A percentile compares a stretch with the other conserved stretches of the same genome.
Evolutionary conservation across 192 early-diverging fungal species (phyloP).

Genomic region (Lunasporangiospora selenospora): DNA sequence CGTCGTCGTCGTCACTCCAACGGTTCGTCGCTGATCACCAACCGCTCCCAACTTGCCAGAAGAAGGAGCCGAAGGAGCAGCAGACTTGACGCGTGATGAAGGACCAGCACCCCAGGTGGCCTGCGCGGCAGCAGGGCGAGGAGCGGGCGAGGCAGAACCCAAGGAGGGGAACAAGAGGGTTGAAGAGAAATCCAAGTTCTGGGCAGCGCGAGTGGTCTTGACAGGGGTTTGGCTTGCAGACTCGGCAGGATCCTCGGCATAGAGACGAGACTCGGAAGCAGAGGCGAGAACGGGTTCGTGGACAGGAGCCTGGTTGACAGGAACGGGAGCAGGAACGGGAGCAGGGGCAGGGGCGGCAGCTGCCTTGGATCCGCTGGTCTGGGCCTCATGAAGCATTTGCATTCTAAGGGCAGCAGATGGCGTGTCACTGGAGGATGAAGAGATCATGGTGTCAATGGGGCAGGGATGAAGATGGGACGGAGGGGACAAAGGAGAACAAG

Average conservation of each 20-base stretch:
- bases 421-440: slow-evolving; percentile 5
- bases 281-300: slow-evolving; percentile 10
- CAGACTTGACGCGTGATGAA: slow-evolving; percentile 42
- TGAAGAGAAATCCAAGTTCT: slow-evolving; percentile 60
- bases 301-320: slow-evolving; percentile 3
- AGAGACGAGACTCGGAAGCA: no score
- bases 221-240: slow-evolving; percentile 6
- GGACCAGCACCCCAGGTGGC: slow-evolving; percentile 55
- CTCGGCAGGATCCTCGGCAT: no score
- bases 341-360: slow-evolving; percentile 30
- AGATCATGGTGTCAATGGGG: background rate
- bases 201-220: slow-evolving; percentile 31
- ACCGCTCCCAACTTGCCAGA: slow-evolving; percentile 50
- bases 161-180: slow-evolving; percentile 83
- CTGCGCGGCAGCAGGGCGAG: slow-evolving; percentile 25
- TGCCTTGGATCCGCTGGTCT: slow-evolving; percentile 24
- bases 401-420: slow-evolving; percentile 29
- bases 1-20: slow-evolving; percentile 37
- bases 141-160: slow-evolving; percentile 55
- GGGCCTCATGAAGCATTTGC: slow-evolving; percentile 46
- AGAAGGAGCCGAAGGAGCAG: slow-evolving; percentile 27
- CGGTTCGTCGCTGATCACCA: slow-evolving; percentile 43
- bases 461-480: background rate
- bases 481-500: slow-evolving; percentile 2
- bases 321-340: slow-evolving; percentile 20